Evolutionary conservation across 169 alveolate species (phyloP).

Genomic region (Plasmodium sp.): DNA sequence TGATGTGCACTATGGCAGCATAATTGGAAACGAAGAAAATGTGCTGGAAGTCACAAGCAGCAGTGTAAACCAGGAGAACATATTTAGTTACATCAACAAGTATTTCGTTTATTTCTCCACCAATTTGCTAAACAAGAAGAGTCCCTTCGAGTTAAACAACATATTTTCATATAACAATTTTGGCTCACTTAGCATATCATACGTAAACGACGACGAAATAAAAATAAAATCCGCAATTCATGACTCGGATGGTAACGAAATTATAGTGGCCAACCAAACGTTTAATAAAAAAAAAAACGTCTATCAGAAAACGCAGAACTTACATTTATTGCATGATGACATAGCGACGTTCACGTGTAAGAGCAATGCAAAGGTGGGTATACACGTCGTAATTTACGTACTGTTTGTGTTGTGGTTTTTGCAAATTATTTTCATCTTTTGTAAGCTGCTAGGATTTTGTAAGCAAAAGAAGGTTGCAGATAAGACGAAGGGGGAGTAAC

Average conservation of each 20-base stretch:
- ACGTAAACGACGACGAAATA: constrained; percentile 33
- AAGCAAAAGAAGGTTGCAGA: constrained; percentile 13
- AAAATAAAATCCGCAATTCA: constrained; percentile 20
- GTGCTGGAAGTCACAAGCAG: constrained; percentile 63
- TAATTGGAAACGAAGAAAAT: constrained; percentile 78
- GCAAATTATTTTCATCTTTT: constrained; percentile 9
- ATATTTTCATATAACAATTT: constrained; percentile 51
- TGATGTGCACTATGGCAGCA: constrained; percentile 86
- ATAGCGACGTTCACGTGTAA: constrained; percentile 47
- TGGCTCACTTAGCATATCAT: constrained; percentile 35
- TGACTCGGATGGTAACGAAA: constrained; percentile 51
- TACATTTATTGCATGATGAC: constrained; percentile 61
- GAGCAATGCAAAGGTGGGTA: neutral
- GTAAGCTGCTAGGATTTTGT: neutral
- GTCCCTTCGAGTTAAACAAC: constrained; percentile 29
- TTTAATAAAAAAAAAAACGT: constrained; percentile 53
- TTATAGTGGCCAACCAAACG: constrained; percentile 44
- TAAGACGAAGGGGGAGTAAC: constrained; percentile 8
- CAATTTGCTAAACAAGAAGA: constrained; percentile 2
- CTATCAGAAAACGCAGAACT: constrained; percentile 23
- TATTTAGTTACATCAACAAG: constrained; percentile 22
- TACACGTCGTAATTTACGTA: constrained; percentile 25
- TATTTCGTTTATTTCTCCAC: constrained; percentile 20
- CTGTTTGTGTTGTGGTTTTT: constrained; percentile 25
- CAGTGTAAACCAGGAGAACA: constrained; percentile 59